A percentile compares a stretch with the other conserved stretches of the same genome.
Evolutionary conservation across 1,139 yeast species (phyloP).

Genomic region (Geotrichum candidum): DNA sequence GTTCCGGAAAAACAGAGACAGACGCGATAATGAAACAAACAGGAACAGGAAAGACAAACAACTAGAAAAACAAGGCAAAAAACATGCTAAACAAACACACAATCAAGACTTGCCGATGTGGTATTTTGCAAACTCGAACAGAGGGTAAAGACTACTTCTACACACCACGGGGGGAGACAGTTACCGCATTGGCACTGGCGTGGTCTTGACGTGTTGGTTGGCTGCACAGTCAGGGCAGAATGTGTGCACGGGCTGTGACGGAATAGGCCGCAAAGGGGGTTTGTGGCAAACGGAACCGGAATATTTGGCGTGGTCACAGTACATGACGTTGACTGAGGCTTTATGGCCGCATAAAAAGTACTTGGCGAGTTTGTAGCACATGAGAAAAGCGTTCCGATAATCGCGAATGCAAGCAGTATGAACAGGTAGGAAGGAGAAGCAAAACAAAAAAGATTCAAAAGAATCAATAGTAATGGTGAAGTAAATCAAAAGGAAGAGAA

Average conservation of each 20-base stretch:
- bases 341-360: constrained; percentile 17
- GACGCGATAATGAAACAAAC: not conserved
- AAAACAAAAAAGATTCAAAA: not conserved
- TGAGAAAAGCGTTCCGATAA: not conserved
- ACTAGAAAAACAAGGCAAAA: too few relatives aligned
- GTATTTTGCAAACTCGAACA: too few relatives aligned
- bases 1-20: not conserved
- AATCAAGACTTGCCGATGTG: too few relatives aligned
- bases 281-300: constrained; percentile 17
- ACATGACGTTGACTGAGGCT: constrained; percentile 16
- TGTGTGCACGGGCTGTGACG: constrained; percentile 11
- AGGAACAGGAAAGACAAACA: too few relatives aligned
- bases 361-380: constrained; percentile 17
- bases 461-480: not conserved
- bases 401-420: not conserved
- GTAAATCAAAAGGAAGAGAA: not conserved
- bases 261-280: constrained; percentile 15
- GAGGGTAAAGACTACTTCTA: not conserved
- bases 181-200: constrained; percentile 3
- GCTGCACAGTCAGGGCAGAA: constrained; percentile 8
- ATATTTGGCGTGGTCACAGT: constrained; percentile 13
- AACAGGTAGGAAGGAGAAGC: not conserved
- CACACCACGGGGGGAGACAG: not conserved
- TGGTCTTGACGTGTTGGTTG: not conserved
- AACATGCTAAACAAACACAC: too few relatives aligned